Conservation (phyloP, 1,284 basidiomycete genomes). For the Puccinia triticina region DNA sequence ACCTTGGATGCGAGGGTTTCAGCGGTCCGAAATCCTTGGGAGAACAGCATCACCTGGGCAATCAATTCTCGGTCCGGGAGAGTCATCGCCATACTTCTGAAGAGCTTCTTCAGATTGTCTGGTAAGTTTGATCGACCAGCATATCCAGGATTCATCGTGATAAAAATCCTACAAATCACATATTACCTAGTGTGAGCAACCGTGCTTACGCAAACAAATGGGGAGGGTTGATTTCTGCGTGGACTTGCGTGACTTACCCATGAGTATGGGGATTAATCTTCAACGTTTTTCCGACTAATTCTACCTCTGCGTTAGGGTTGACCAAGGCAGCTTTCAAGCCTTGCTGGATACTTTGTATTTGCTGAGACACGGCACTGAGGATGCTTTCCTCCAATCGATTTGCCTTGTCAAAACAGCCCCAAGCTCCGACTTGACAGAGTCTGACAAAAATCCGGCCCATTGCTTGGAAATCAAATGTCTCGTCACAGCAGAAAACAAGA, state of each 20-base stretch:
- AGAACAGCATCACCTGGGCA: constrained; percentile 98
- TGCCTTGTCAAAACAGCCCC: constrained; percentile 88
- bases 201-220: not conserved
- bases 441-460: constrained; percentile 99
- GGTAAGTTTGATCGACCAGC: constrained; percentile 96
- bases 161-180: constrained; percentile 91
- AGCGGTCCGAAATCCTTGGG: constrained; percentile 97
- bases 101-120: constrained; percentile 89
- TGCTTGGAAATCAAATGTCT: constrained; percentile 99
- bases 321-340: constrained; percentile 78
- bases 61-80: constrained; percentile 96
- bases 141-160: constrained; percentile 95
- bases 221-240: not conserved
- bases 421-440: constrained; percentile 96
- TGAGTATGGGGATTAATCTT: constrained; percentile 92
- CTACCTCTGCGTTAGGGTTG: constrained; percentile 84
- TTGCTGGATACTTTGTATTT: constrained; percentile 97
- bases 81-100: constrained; percentile 99
- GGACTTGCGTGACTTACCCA: constrained; percentile 65
- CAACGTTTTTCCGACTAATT: constrained; percentile 91
- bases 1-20: constrained; percentile 95
- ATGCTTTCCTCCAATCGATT: constrained; percentile 98
- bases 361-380: constrained; percentile 95
- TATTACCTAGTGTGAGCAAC: no score
- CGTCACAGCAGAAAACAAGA: constrained; percentile 98